These are phyloP conservation scores for Oryza brachyantha DNA, from an alignment of 176 grass and related monocot species.

Conservation along the genomic window DNA sequence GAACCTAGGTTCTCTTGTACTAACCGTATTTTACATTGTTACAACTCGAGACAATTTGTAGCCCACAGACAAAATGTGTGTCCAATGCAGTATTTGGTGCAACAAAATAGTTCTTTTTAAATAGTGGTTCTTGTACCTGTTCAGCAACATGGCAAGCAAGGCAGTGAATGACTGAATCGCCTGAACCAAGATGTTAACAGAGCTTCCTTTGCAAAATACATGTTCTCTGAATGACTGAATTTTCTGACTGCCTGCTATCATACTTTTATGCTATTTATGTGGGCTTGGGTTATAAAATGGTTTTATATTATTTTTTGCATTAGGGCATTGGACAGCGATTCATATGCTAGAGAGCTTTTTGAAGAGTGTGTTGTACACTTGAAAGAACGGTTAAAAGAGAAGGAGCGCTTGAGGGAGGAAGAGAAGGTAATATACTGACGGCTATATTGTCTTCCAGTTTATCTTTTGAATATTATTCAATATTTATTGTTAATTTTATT, in stretches of 20 bases:
- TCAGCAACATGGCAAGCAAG: not conserved
- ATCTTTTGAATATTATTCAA: not conserved
- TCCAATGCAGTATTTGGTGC: not conserved
- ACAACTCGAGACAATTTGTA: not conserved
- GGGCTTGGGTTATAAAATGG: not conserved
- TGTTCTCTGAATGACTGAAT: not conserved
- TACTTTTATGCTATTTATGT: not conserved
- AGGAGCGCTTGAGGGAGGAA: slow-evolving; percentile 87
- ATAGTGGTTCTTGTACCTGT: not conserved
- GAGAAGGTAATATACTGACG: slow-evolving; percentile 59
- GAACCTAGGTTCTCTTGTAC: not conserved
- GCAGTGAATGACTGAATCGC: not conserved
- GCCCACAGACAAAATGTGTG: too few relatives aligned
- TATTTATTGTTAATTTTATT: not conserved
- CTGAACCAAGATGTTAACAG: not conserved
- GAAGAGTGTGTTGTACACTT: slow-evolving; percentile 74
- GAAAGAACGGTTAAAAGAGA: slow-evolving; percentile 91
- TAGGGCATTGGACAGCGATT: slow-evolving; percentile 69
- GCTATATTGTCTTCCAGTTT: not conserved
- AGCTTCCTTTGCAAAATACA: not conserved
- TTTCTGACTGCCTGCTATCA: not conserved
- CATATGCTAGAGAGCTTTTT: slow-evolving; percentile 74
- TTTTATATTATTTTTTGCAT: slow-evolving; percentile 34
- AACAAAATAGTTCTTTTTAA: not conserved
- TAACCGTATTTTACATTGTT: not conserved